phyloP scores from a whole-genome alignment of 345 rosid genomes.

The Euphorbia pulcherrima region DNA sequence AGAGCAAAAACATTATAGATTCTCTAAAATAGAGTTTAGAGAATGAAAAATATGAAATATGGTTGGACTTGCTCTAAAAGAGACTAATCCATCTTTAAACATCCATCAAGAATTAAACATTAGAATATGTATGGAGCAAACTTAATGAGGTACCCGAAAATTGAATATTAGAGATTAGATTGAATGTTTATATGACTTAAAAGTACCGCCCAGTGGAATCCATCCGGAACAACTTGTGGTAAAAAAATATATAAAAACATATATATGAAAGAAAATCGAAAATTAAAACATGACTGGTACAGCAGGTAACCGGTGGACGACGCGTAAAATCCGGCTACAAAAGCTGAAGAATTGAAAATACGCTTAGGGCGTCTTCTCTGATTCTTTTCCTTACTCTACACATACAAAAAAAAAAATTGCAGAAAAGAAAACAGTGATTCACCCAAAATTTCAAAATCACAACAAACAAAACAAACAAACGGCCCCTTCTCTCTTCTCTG shows the following conservation, averaged over 20 bases:
- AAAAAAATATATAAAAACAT: background rate
- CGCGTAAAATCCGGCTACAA: conserved; percentile 9
- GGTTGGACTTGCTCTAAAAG: too few relatives aligned
- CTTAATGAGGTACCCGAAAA: too few relatives aligned
- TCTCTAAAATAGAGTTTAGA: too few relatives aligned
- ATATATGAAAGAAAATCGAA: background rate
- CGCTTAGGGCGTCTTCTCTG: conserved; percentile 4
- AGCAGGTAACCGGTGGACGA: background rate
- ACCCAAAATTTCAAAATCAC: background rate
- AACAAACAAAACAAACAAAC: background rate
- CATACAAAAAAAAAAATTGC: background rate
- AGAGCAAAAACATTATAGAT: too few relatives aligned
- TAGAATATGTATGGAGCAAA: too few relatives aligned
- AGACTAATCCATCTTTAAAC: too few relatives aligned
- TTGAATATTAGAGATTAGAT: too few relatives aligned
- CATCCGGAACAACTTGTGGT: too few relatives aligned
- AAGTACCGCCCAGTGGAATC: too few relatives aligned
- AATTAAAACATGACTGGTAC: background rate
- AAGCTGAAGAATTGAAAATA: background rate
- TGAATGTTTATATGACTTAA: too few relatives aligned
- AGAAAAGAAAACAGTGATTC: background rate
- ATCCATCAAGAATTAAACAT: too few relatives aligned
- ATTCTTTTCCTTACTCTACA: background rate
- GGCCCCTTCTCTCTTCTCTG: background rate
- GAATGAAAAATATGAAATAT: too few relatives aligned